Percentiles rank a stretch among this genome's conserved stretches.
Conservation (phyloP, 495 filamentous ascomycete species). For the Oidiodendron maius region DNA sequence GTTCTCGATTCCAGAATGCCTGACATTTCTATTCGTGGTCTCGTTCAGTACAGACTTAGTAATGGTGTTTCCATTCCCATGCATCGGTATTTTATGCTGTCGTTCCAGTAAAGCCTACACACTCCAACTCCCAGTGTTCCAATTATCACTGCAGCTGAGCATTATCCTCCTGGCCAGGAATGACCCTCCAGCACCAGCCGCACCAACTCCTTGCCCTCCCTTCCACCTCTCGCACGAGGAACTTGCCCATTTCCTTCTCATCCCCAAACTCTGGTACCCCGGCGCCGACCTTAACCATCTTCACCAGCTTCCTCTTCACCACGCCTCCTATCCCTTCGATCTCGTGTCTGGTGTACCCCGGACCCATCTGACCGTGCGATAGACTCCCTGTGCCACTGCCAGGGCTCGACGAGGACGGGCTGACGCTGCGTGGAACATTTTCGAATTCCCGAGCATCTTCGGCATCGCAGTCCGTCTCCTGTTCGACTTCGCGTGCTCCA, state of each 20-base stretch:
- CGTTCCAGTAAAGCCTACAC: no score
- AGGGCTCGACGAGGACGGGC: constrained; percentile 14
- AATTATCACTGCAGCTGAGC: constrained; percentile 10
- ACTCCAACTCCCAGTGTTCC: no score
- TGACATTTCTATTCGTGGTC: no score
- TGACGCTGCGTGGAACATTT: constrained; percentile 22
- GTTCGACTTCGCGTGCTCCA: constrained; percentile 64
- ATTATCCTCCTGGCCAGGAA: constrained; percentile 40
- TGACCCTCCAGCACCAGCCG: constrained; percentile 58
- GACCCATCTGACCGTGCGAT: constrained; percentile 25
- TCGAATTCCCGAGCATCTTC: constrained; percentile 45
- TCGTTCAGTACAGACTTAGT: no score
- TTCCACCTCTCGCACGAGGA: constrained; percentile 49
- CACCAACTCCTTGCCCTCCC: constrained; percentile 57
- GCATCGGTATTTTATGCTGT: no score
- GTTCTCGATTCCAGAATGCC: no score
- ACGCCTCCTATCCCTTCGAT: constrained; percentile 81
- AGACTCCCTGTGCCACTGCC: constrained; percentile 5
- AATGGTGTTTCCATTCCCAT: no score
- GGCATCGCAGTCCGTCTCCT: constrained; percentile 74
- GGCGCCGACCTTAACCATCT: constrained; percentile 68
- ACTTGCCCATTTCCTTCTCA: constrained; percentile 54
- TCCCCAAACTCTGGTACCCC: constrained; percentile 79
- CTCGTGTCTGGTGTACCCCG: constrained; percentile 76
- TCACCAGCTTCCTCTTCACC: constrained; percentile 75